A percentile compares a stretch with the other conserved stretches of the same genome.
Evolutionary conservation across 495 filamentous ascomycete genomes (phyloP).

Genomic region (Penicillium coprophilum): DNA sequence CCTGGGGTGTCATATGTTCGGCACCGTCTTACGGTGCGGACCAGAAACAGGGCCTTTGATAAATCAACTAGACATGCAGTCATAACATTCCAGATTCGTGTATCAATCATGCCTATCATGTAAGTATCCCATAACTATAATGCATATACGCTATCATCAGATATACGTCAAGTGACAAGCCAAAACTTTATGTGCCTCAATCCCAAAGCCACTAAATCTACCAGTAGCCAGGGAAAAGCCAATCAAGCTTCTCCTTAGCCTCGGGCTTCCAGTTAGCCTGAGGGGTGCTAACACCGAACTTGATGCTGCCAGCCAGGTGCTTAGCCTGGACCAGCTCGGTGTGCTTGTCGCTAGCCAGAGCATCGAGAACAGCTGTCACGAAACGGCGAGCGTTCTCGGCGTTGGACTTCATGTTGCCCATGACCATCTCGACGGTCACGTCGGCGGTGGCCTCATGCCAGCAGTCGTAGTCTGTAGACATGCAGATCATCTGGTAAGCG

Average conservation of each 20-base stretch:
- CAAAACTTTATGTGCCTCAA: not conserved
- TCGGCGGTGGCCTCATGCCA: slow-evolving; percentile 74
- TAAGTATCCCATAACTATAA: slow-evolving; percentile 10
- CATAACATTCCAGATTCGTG: not conserved
- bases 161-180: not conserved
- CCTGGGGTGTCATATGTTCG: no score
- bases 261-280: slow-evolving; percentile 60
- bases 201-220: slow-evolving; percentile 6
- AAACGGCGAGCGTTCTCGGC: slow-evolving; percentile 79
- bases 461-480: slow-evolving; percentile 99
- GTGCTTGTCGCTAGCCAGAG: slow-evolving; percentile 73
- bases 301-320: slow-evolving; percentile 52
- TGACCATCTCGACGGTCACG: slow-evolving; percentile 95
- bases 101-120: slow-evolving; percentile 2
- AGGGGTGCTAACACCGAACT: slow-evolving; percentile 68
- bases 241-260: slow-evolving; percentile 68
- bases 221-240: slow-evolving; percentile 66
- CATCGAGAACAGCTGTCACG: slow-evolving; percentile 83
- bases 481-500: slow-evolving; percentile 96
- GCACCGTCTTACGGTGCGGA: no score
- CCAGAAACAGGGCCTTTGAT: no score
- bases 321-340: slow-evolving; percentile 74
- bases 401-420: slow-evolving; percentile 94
- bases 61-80: not conserved
- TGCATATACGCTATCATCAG: slow-evolving; percentile 5